Conservation (phyloP, 768 basidiomycete species). For the Trametes sanguinea region DNA sequence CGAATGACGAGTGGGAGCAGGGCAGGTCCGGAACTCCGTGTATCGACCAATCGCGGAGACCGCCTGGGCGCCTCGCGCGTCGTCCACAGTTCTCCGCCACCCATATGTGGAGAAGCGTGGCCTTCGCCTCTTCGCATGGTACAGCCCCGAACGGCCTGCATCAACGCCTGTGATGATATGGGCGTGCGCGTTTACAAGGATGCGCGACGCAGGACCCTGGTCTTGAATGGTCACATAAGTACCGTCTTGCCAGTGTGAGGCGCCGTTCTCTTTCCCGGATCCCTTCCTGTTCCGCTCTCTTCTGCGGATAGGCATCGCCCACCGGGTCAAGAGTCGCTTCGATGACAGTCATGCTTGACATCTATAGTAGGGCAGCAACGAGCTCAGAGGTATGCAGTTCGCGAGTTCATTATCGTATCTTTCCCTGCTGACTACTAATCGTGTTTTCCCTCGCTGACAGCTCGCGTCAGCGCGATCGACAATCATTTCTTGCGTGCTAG, state of each 20-base stretch:
- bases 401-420: neutral
- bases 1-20: neutral
- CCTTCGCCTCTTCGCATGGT: neutral
- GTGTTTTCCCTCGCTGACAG: neutral
- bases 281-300: neutral
- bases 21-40: neutral
- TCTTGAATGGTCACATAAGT: neutral
- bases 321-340: neutral
- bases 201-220: neutral
- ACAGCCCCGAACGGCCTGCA: neutral
- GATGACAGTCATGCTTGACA: neutral
- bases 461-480: neutral
- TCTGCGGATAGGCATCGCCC: neutral
- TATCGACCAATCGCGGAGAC: neutral
- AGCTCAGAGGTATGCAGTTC: neutral
- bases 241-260: neutral
- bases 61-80: neutral
- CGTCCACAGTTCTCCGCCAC: neutral
- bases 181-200: neutral
- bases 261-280: neutral
- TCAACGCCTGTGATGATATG: neutral
- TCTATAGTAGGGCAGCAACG: neutral
- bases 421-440: no score
- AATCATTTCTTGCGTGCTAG: conserved; percentile 5
- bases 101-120: neutral